Evolutionary conservation across 371 early-diverging fungal genomes (phyloP).

Genomic region (Circinella minor): DNA sequence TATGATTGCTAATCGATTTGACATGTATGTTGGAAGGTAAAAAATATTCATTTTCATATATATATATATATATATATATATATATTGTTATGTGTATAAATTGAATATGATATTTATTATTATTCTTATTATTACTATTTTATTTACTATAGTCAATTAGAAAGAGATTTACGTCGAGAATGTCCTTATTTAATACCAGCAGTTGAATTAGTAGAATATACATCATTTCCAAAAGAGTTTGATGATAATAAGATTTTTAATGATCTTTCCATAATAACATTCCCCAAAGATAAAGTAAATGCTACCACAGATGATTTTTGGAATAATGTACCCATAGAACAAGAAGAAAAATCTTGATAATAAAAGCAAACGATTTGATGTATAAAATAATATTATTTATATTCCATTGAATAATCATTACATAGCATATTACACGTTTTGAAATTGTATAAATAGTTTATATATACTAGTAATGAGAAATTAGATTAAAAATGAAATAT

Average conservation of each 20-base stretch:
- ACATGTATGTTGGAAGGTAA: slow-evolving; percentile 66
- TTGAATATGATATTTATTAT: neutral
- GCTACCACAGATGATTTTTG: slow-evolving; percentile 12
- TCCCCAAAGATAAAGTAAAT: slow-evolving; percentile 26
- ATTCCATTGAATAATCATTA: no score
- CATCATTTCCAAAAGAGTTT: slow-evolving; percentile 55
- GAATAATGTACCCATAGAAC: slow-evolving; percentile 8
- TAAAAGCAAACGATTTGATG: no score
- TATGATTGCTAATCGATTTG: slow-evolving; percentile 62
- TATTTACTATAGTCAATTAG: slow-evolving; percentile 42
- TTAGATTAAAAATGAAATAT: no score
- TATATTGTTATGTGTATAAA: neutral
- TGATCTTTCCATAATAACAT: slow-evolving; percentile 52
- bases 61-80: no score
- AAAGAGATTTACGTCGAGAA: slow-evolving; percentile 50
- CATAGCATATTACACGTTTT: no score
- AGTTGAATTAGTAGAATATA: slow-evolving; percentile 38
- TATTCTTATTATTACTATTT: no score
- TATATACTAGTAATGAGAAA: no score
- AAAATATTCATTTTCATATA: neutral
- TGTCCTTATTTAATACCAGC: slow-evolving; percentile 63
- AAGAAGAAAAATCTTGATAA: neutral
- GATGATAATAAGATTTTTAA: slow-evolving; percentile 64
- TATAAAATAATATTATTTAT: no score
- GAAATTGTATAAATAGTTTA: no score